phyloP scores from a whole-genome alignment of 805 yeast genomes.

The Cyberlindnera sargentensis region DNA sequence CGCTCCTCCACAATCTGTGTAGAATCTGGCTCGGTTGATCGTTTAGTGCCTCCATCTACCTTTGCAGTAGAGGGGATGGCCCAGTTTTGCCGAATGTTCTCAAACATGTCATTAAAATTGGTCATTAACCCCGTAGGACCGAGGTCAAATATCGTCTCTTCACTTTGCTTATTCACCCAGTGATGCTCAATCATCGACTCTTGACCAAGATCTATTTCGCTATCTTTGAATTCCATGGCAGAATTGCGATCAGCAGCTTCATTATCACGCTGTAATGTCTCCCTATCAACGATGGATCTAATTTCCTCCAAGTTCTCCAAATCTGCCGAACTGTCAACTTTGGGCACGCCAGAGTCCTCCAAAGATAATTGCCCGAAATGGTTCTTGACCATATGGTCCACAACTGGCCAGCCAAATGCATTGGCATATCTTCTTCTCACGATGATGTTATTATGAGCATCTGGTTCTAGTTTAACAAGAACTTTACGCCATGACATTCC shows the following conservation, averaged over 20 bases:
- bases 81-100: slow-evolving; percentile 30
- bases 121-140: slow-evolving; percentile 71
- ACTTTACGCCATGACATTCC: slow-evolving; percentile 69
- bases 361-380: slow-evolving; percentile 39
- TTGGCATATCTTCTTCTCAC: slow-evolving; percentile 68
- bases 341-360: background rate
- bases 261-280: slow-evolving; percentile 5
- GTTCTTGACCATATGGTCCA: slow-evolving; percentile 57
- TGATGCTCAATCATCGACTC: slow-evolving; percentile 17
- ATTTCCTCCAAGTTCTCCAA: slow-evolving; percentile 6
- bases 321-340: slow-evolving; percentile 5
- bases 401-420: slow-evolving; percentile 80
- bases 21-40: background rate
- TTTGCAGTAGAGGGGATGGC: slow-evolving; percentile 9
- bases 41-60: background rate
- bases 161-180: slow-evolving; percentile 43
- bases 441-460: slow-evolving; percentile 70
- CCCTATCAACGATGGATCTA: slow-evolving; percentile 9
- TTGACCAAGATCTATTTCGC: slow-evolving; percentile 10
- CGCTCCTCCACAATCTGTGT: background rate
- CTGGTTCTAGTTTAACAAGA: slow-evolving; percentile 58
- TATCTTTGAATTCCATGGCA: too few species aligned
- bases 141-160: slow-evolving; percentile 35
- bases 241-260: background rate
- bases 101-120: slow-evolving; percentile 54